Evolutionary conservation across 176 grass and related monocot genomes (phyloP), one percentile per base, ranked within the genome.

Genomic region (Musa acuminata): DNA sequence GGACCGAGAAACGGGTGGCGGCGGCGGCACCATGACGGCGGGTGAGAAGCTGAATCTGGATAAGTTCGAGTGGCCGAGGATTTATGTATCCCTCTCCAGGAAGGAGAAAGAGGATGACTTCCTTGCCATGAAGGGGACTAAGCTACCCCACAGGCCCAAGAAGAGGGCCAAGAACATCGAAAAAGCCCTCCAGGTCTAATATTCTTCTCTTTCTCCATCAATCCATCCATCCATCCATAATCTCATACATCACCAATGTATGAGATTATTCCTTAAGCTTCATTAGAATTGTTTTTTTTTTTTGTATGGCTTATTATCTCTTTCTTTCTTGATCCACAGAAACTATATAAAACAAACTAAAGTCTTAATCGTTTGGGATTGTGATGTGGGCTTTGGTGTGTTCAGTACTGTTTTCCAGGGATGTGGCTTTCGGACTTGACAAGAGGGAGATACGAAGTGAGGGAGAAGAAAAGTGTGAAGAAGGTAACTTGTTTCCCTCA

Each of bases 101-200:
- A 92, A 82, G 87, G 89, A 96, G 71, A 89, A 92, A 74, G 89
- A 92, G 75, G 92, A 92, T 14, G 89, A 96, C 67, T 92, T 89
- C 71, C 13, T 96, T 53, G 85, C 79, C 16, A 87, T 96, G 75
- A 92, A 87, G 26, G 92, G 92, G 65, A 74, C 80, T 51, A 96
- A 92, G 87, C 87, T 96, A 52, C 84, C 92, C 3, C 80, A 84
- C 64, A 80, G 92, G 21, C 89, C 92, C 63, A 89, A 89, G 79
- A 87, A 83, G 78, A 80, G 89, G 67, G 58, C 84, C 62, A 96
- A 96, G 74, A 67, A 72, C 74, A 75, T 92, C 8, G 92, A 96
- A 21, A 87, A 82, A 80, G 23, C 64, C 2, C 75, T 96, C 64
- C 84, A 76, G 75, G 92, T 96, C 29, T 35, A 35, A 35, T 35